Evolutionary conservation across 768 basidiomycete species (phyloP), one percentile per base, ranked within the genome.

Genomic region (Boletus fagicola): DNA sequence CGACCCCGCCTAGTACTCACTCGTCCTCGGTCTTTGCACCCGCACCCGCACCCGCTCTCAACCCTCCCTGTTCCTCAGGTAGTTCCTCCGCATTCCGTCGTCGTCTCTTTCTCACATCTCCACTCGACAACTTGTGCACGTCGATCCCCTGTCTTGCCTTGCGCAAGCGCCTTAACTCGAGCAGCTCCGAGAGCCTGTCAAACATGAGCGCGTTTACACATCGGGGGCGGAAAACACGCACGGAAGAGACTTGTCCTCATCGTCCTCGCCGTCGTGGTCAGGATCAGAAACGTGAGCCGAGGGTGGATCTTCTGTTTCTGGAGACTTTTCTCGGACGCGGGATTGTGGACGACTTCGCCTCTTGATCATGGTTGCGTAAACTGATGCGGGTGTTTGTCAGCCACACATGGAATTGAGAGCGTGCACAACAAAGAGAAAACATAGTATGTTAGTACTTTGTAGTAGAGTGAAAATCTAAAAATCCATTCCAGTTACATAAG

Each of bases 91-190:
- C 67, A 16, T 73, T 74, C 49, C 79, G 75, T 67, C 85, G 84
- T 67, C 81, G 81, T 75, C 82, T 88, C 78, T 84, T 88, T 75
- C 83, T 87, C 10, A 70, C 78, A 65, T 93, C 94, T 0, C 95
- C 96, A 60, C 88, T 86, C 69, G 87, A 92, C 15, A 99, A 76
- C 67, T 88, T 94, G 48, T 84, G 78, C 1, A 84, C 81, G 63
- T 97, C 94, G 50, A 98, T 97, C 2, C 95, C 96, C 66, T 86
- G 83, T 54, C 90, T 77, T 31, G 82, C 68, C 66, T 82, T 85
- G 51, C 85, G 81, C 28, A 95, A 75, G 68, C 87, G 93, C 45
- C 93, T 81, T 28, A 97, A 74, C 61, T 94, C 89, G 42, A 96
- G 82, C 18, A 98, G 80, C 52, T 96, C 93, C 61, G 89, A 83